Percentiles rank a stretch among this genome's conserved stretches.
These are phyloP conservation scores for Debaryomyces sp. DNA, from an alignment of 1,139 yeast species.

Conservation along the genomic window DNA sequence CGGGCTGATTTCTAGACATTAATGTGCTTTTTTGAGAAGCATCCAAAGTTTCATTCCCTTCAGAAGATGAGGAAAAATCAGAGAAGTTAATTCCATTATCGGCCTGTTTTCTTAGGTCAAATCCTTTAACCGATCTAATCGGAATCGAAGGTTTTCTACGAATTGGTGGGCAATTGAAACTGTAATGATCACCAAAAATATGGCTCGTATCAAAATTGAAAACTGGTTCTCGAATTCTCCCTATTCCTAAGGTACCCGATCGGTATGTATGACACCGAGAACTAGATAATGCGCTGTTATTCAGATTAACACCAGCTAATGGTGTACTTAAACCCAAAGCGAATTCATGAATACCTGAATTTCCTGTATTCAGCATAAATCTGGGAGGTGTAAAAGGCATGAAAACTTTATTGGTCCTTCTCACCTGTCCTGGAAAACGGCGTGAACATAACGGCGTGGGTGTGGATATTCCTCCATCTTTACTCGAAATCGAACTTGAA, in stretches of 20 bases:
- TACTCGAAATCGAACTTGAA: neutral
- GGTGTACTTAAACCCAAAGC: neutral
- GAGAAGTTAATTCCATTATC: neutral
- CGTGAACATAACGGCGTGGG: neutral
- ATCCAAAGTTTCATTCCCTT: neutral
- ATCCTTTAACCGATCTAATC: neutral
- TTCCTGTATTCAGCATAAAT: neutral
- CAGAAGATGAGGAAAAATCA: neutral
- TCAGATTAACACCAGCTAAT: neutral
- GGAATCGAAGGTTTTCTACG: neutral
- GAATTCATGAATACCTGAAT: neutral
- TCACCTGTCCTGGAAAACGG: neutral
- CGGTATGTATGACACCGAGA: neutral
- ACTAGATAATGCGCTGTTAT: neutral
- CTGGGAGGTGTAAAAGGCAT: constrained; percentile 3
- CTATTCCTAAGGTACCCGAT: neutral
- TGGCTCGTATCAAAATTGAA: neutral
- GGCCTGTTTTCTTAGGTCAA: neutral
- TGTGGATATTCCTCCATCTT: neutral
- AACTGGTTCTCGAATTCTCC: neutral
- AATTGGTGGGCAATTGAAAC: neutral
- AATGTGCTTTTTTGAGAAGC: neutral
- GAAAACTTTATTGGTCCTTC: neutral
- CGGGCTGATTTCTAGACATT: neutral
- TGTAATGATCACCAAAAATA: neutral